phyloP scores from a whole-genome alignment of 164 flowering plant species.

The Vitis riparia region DNA sequence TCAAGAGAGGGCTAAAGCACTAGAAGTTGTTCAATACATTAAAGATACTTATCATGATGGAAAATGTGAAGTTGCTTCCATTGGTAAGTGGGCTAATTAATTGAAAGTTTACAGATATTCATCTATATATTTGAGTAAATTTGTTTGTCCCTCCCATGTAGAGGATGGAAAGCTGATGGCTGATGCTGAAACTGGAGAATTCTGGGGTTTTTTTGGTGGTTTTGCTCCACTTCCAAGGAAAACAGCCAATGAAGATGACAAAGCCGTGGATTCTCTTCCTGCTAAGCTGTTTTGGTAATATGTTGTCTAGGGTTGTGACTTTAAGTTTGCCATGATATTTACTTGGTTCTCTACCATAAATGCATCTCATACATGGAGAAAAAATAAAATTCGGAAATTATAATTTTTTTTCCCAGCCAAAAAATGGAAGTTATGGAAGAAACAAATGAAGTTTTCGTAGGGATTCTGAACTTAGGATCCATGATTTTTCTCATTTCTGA shows the following conservation, averaged over 20 bases:
- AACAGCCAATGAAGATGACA: slow-evolving; percentile 56
- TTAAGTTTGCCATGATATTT: slow-evolving; percentile 2
- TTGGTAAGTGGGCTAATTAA: slow-evolving; percentile 57
- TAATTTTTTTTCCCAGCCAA: too few relatives aligned
- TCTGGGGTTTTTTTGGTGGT: slow-evolving; percentile 97
- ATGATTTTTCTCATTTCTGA: slow-evolving; percentile 11
- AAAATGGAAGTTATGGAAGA: too few relatives aligned
- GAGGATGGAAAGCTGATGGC: slow-evolving; percentile 99
- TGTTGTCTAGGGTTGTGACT: not conserved
- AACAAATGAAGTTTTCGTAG: not conserved
- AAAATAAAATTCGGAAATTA: too few relatives aligned
- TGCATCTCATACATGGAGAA: not conserved
- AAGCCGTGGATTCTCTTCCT: slow-evolving; percentile 35
- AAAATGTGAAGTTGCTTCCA: slow-evolving; percentile 90
- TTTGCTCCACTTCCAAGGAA: slow-evolving; percentile 99
- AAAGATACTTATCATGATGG: slow-evolving; percentile 98
- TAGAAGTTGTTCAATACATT: slow-evolving; percentile 94
- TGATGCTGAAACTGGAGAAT: slow-evolving; percentile 97
- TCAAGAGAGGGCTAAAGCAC: slow-evolving; percentile 99
- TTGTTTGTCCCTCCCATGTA: slow-evolving; percentile 18
- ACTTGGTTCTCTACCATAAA: not conserved
- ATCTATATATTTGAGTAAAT: slow-evolving; percentile 11
- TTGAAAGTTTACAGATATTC: slow-evolving; percentile 6
- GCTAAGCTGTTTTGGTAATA: slow-evolving; percentile 65
- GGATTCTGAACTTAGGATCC: not conserved